Base-by-base conservation (phyloP, 805 yeast genomes). In the Ogataea dorogensis region DNA sequence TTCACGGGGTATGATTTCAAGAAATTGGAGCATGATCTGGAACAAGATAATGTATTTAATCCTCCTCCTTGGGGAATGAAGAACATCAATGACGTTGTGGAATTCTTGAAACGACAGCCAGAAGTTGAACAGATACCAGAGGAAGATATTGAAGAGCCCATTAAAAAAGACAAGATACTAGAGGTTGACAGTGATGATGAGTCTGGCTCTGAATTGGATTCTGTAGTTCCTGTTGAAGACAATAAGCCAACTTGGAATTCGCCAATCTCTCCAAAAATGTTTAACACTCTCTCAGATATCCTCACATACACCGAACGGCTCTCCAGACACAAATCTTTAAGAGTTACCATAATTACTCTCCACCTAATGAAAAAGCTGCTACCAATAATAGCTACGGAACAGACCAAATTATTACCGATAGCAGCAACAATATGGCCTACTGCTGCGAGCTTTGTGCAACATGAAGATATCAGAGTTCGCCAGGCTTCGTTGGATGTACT, bases 221-320 rank as follows among this genome's bases (percentile, higher is more conserved):
- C 58, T 11, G 35, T 49, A 21, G 32, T 43, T 11, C 43, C 54
- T 2, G 65, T 58, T 9, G 44, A 36, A 1, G 56, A 54, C n/a
- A 48, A 46, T 7, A 53, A 46, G 23, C 37, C 65, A 11, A 65
- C 67, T 20, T 88, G 96, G 96, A 47, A 53, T 0, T 81, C 91
- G 0, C 78, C 80, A 0, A 64, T 89, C 0, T 84, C 94, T 0
- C 63, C 71, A 25, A 61, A 68, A 2, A 63, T 82, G 0, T 91
- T 86, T 56, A 55, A 60, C 24, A 62, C 80, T 2, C 60, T 85
- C 1, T 74, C 78, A 28, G 75, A 75, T 36, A 77, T 91, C 3
- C 66, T 78, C 35, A 71, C 67, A 5, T 86, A 87, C 54, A 81
- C 91, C 5, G 83, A 85, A 36, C 64, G 86, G 40, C 34, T 75